These are phyloP conservation scores for Dictyostelium brefeldianum DNA, from an alignment of 78 protist species.

Conservation along the genomic window DNA sequence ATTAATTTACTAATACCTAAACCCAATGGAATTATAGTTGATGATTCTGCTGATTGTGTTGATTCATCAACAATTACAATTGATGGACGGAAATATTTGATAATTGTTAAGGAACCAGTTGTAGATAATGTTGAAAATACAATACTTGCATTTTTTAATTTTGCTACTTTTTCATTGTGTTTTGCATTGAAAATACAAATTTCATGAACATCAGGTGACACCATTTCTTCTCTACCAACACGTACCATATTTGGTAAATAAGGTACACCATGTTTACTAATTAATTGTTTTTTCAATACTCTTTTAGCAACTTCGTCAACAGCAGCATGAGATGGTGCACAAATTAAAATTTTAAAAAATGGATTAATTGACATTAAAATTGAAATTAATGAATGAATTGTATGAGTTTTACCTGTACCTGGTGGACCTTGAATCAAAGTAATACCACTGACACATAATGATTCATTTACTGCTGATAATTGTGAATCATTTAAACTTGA, in stretches of 20 bases:
- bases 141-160: conserved; percentile 23
- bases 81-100: background rate
- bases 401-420: conserved; percentile 61
- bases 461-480: conserved; percentile 6
- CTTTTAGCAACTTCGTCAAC: conserved; percentile 90
- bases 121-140: conserved; percentile 76
- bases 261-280: background rate
- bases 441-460: background rate
- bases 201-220: conserved; percentile 22
- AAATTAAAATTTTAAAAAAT: conserved; percentile 64
- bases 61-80: conserved; percentile 91
- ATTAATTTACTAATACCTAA: background rate
- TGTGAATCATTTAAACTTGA: conserved; percentile 24
- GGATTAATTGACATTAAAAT: background rate
- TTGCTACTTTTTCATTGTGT: background rate
- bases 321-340: conserved; percentile 93
- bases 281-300: conserved; percentile 2
- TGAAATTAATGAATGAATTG: conserved; percentile 12
- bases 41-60: conserved; percentile 87
- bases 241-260: conserved; percentile 55
- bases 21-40: conserved; percentile 77
- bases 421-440: conserved; percentile 75
- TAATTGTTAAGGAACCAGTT: background rate
- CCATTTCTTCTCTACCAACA: conserved; percentile 38
- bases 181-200: background rate